These are phyloP conservation scores for Ophiostoma himal-ulmi DNA, from an alignment of 2,329 filamentous ascomycete genomes.

Conservation along the genomic window DNA sequence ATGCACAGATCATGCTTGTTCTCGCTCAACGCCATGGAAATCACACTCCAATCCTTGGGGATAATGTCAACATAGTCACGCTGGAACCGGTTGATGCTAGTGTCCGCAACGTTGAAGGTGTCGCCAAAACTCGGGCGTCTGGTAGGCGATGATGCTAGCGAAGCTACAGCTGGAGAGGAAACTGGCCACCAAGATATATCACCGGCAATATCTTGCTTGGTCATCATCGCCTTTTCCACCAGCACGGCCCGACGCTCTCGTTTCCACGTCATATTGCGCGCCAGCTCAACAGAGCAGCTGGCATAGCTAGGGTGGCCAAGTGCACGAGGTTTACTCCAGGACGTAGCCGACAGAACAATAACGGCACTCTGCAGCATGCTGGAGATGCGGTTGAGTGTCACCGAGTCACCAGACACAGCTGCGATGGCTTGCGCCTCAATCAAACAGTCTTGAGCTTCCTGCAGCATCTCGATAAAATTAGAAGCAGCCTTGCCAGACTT, in stretches of 20 bases:
- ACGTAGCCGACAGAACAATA: conserved; percentile 59
- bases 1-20: conserved; percentile 79
- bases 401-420: conserved; percentile 48
- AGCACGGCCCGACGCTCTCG: conserved; percentile 55
- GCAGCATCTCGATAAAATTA: conserved; percentile 54
- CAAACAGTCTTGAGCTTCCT: conserved; percentile 60
- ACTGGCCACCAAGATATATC: conserved; percentile 27
- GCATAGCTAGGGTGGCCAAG: conserved; percentile 51
- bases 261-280: conserved; percentile 61
- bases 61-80: conserved; percentile 79
- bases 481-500: conserved; percentile 30
- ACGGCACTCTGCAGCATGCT: conserved; percentile 59
- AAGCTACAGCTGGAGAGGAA: conserved; percentile 20
- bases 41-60: conserved; percentile 72
- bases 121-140: conserved; percentile 41
- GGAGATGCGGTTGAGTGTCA: conserved; percentile 58
- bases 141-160: not conserved
- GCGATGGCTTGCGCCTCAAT: conserved; percentile 57
- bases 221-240: conserved; percentile 40
- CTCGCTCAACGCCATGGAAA: conserved; percentile 81
- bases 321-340: conserved; percentile 41
- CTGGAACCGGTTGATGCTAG: conserved; percentile 61
- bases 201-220: conserved; percentile 30
- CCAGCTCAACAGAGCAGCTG: conserved; percentile 61
- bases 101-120: not conserved